These are phyloP conservation scores for Ascomycota sp. DNA, from an alignment of 2,329 filamentous ascomycete genomes.

Conservation along the genomic window DNA sequence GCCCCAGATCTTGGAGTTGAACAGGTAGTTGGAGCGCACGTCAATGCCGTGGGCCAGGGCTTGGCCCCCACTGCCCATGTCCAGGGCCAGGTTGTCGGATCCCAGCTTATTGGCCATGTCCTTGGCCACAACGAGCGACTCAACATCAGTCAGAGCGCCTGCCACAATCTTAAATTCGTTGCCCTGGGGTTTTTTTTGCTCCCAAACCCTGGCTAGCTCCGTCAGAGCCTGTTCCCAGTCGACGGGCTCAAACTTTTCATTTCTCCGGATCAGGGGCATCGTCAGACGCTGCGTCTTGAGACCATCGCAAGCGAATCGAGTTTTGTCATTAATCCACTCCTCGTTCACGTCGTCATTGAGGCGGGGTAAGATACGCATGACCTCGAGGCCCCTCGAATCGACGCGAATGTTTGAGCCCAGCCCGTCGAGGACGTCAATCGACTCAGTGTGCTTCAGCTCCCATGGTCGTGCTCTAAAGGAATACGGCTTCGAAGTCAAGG, in stretches of 20 bases:
- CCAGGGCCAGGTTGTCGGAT: constrained; percentile 85
- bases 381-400: constrained; percentile 81
- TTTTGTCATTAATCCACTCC: constrained; percentile 99
- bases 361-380: constrained; percentile 83
- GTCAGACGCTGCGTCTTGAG: constrained; percentile 91
- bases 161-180: constrained; percentile 95
- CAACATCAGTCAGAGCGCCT: constrained; percentile 76
- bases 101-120: constrained; percentile 91
- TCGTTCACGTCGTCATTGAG: constrained; percentile 97
- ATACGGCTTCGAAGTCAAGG: constrained; percentile 90
- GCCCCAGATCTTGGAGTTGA: constrained; percentile 88
- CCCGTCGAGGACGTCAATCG: constrained; percentile 82
- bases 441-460: constrained; percentile 93
- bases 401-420: constrained; percentile 89
- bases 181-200: constrained; percentile 58
- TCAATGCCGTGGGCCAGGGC: constrained; percentile 87
- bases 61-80: constrained; percentile 65
- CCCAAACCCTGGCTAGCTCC: constrained; percentile 66
- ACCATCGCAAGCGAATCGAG: constrained; percentile 87
- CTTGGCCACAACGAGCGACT: constrained; percentile 90
- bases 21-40: constrained; percentile 81
- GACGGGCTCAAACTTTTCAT: constrained; percentile 78
- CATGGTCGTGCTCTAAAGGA: constrained; percentile 92
- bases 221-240: constrained; percentile 91
- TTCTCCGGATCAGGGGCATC: constrained; percentile 70